Percentiles rank a stretch among this genome's conserved stretches.
Conservation (phyloP, 2,329 filamentous ascomycete species). For the Trichoderma aggressivum region DNA sequence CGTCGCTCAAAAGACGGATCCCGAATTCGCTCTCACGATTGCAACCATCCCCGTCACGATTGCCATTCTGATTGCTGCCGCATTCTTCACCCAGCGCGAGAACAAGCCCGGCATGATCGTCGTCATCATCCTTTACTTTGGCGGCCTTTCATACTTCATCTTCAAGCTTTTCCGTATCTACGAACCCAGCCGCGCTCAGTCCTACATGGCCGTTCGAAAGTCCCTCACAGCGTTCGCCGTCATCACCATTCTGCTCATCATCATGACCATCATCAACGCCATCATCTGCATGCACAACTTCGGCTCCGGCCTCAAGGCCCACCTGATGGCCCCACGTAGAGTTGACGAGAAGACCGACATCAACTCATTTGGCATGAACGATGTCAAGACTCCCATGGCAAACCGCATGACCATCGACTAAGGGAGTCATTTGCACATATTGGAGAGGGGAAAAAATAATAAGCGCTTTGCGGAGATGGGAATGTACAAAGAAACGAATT, state of each 20-base stretch:
- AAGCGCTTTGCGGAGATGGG: not conserved
- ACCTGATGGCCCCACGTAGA: constrained; percentile 59
- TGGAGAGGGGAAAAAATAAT: not conserved
- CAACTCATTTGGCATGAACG: constrained; percentile 54
- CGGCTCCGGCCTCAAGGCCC: constrained; percentile 80
- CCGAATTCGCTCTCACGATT: constrained; percentile 83
- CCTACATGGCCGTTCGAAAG: constrained; percentile 76
- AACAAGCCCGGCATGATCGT: constrained; percentile 71
- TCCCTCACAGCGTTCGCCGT: constrained; percentile 92
- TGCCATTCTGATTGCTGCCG: constrained; percentile 78
- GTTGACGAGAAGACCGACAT: constrained; percentile 54
- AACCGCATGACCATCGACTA: constrained; percentile 63
- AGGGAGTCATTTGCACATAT: not conserved
- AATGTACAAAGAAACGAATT: constrained; percentile 38
- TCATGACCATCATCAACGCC: constrained; percentile 84
- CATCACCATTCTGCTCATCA: constrained; percentile 83
- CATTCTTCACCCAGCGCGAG: constrained; percentile 80
- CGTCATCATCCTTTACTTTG: constrained; percentile 83
- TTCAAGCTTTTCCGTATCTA: constrained; percentile 99
- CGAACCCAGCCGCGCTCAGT: constrained; percentile 52
- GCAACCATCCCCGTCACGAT: constrained; percentile 91
- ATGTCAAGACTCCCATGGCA: constrained; percentile 53
- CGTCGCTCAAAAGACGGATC: constrained; percentile 63
- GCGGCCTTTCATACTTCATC: constrained; percentile 88
- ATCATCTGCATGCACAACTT: constrained; percentile 90